These are phyloP conservation scores for Colletotrichum tanaceti DNA, from an alignment of 2,329 filamentous ascomycete genomes.

Conservation along the genomic window DNA sequence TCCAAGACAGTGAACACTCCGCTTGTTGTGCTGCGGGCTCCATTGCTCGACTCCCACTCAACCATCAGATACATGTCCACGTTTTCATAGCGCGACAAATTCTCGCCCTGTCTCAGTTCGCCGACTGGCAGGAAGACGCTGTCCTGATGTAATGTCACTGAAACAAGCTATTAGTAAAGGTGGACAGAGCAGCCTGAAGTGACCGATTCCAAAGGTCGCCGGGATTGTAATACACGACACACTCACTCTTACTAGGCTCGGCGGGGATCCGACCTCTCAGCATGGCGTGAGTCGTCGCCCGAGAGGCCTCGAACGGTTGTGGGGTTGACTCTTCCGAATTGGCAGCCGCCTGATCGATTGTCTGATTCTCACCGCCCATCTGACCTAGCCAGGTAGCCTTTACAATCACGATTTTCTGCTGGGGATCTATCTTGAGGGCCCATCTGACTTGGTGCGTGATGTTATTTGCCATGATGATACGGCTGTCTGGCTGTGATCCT, in stretches of 20 bases:
- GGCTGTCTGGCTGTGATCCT: not conserved
- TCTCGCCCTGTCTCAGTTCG: not conserved
- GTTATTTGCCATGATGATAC: not conserved
- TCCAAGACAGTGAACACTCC: conserved; percentile 20
- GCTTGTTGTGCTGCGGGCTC: conserved; percentile 19
- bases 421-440: no score
- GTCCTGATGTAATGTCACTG: not conserved
- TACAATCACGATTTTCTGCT: no score
- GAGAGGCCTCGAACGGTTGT: no score
- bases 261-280: no score
- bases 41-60: not conserved
- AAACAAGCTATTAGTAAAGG: not conserved
- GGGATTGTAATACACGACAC: no score
- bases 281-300: no score
- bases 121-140: not conserved
- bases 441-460: no score
- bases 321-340: not conserved
- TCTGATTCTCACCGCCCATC: not conserved
- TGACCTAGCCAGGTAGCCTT: not conserved
- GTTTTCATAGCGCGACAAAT: not conserved
- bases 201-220: no score
- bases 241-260: no score
- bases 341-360: not conserved
- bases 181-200: no score
- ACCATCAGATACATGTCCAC: conserved; percentile 16